These are phyloP conservation scores for Lactarius pseudohatsudake DNA, from an alignment of 768 basidiomycete genomes.

Conservation along the genomic window DNA sequence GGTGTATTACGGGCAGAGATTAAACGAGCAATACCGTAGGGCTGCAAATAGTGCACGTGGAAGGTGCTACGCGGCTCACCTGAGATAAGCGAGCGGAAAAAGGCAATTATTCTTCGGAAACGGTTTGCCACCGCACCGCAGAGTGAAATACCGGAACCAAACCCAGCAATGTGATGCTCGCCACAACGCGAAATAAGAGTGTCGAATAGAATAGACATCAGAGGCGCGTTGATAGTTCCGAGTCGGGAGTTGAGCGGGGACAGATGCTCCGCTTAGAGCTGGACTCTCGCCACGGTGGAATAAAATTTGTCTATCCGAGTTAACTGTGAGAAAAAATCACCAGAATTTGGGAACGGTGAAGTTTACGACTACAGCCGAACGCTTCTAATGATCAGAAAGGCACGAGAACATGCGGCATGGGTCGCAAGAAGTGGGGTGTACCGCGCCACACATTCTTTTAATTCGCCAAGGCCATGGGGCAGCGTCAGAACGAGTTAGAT, in stretches of 20 bases:
- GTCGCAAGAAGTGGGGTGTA: neutral
- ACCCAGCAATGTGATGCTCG: neutral
- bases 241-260: conserved; percentile 1
- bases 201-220: neutral
- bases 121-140: neutral
- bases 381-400: conserved; percentile 1
- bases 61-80: conserved; percentile 3
- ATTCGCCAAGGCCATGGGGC: neutral
- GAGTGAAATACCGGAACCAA: conserved; percentile 2
- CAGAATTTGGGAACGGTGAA: neutral
- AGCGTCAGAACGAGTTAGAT: neutral
- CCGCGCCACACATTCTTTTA: neutral
- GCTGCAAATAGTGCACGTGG: neutral
- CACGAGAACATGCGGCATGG: neutral
- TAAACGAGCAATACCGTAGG: neutral
- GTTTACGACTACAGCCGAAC: neutral
- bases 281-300: conserved; percentile 1
- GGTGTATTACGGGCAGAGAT: too few relatives aligned
- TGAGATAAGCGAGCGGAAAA: conserved; percentile 6
- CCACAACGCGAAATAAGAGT: neutral
- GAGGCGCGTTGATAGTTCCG: neutral
- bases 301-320: conserved; percentile 3
- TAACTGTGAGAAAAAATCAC: neutral
- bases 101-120: neutral
- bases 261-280: neutral